Evolutionary conservation across 257 asterid genomes (phyloP).

Genomic region (Mentha longifolia): DNA sequence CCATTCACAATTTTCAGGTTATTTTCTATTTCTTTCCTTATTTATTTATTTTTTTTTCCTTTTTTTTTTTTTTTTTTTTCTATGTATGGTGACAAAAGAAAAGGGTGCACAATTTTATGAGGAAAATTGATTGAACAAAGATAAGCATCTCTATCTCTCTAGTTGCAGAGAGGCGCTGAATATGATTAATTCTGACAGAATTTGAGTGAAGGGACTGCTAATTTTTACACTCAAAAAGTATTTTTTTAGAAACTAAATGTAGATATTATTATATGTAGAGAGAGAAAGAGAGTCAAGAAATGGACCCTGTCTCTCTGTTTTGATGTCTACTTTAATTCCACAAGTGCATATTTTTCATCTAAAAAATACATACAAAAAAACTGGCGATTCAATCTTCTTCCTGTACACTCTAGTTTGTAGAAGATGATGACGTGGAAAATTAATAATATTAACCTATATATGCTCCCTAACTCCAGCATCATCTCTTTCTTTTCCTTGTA

Average conservation of each 20-base stretch:
- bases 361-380: neutral
- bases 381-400: neutral
- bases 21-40: too few species aligned
- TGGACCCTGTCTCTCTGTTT: slow-evolving; percentile 10
- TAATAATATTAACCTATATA: neutral
- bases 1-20: neutral
- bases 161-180: slow-evolving; percentile 20
- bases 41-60: too few species aligned
- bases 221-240: neutral
- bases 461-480: neutral
- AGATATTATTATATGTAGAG: neutral
- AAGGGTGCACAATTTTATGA: slow-evolving; percentile 19
- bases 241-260: neutral
- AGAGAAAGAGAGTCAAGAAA: neutral
- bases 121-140: slow-evolving; percentile 5
- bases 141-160: slow-evolving; percentile 6
- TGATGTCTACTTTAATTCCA: neutral
- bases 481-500: too few species aligned
- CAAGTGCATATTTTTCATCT: neutral
- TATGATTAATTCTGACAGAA: neutral
- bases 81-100: neutral
- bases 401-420: too few species aligned
- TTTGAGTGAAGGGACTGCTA: slow-evolving; percentile 7
- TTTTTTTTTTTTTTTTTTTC: neutral
- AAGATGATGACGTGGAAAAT: too few species aligned